Evolutionary conservation across 257 asterid species (phyloP), one percentile per base, ranked within the genome.

Genomic region (Leonotis leonurus): DNA sequence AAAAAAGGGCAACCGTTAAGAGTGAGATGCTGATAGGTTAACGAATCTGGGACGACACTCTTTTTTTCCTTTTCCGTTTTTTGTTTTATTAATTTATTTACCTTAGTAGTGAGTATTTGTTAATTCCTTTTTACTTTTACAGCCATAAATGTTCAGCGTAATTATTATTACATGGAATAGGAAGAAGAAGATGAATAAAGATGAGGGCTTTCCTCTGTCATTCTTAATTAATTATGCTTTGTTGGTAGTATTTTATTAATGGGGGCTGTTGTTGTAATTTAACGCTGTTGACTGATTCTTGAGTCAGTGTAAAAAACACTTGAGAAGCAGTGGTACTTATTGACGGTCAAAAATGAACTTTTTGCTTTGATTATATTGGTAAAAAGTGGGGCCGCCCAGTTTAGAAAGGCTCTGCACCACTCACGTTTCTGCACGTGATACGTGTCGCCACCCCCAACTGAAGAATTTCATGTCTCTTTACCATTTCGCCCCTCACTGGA

Each of bases 341-440:
- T n/a, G 79, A 68, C 59, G 78, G 90, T 68, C 75, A 68, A 68
- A 64, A 68, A 64, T 22, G 64, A 69, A 74, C 91, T 88, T 88
- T 87, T 83, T 58, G 81, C 67, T 57, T 81, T 84, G 73, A 83
- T 75, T 70, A 63, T 32, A 39, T 21, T 9, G 62, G 56, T 16
- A 37, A 64, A 59, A 53, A 12, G 59, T 32, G 68, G 77, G 88
- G 71, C 64, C 81, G n/a, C n/a, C n/a, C n/a, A n/a, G n/a, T n/a
- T n/a, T n/a, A n/a, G n/a, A n/a, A n/a, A n/a, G 41, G 20, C 37
- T 65, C 10, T 53, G 73, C 61, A 35, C 56, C 14, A 16, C 46
- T 74, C 87, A 77, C 85, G 87, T 76, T 76, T 70, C 24, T 69
- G 80, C 86, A 81, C 80, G 82, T 72, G 82, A 72, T 13, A 77